Evolutionary conservation across 441 rosid genomes (phyloP).

Genomic region (Melastoma candidum): DNA sequence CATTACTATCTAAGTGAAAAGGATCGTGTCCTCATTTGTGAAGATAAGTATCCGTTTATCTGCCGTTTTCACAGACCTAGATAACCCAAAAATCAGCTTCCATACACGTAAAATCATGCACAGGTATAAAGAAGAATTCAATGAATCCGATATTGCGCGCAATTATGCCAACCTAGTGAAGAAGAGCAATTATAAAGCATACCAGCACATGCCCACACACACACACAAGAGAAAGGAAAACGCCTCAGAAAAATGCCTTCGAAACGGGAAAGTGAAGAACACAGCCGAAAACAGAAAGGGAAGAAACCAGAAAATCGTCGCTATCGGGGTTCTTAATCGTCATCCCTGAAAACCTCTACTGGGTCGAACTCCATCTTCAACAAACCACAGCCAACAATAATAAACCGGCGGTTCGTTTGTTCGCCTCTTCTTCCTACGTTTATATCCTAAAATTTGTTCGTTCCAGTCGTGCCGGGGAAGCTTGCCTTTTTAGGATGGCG

Average conservation of each 20-base stretch:
- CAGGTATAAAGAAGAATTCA: too few species aligned
- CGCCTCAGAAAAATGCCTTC: too few species aligned
- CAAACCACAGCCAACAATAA: too few species aligned
- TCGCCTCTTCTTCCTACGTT: too few species aligned
- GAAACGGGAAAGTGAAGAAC: not conserved
- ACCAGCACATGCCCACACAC: not conserved
- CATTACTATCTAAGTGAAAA: slow-evolving; percentile 28
- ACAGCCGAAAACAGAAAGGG: not conserved
- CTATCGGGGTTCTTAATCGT: slow-evolving; percentile 67
- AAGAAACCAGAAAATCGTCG: slow-evolving; percentile 47
- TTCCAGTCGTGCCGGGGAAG: too few species aligned
- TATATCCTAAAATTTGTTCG: too few species aligned
- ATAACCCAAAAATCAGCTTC: too few species aligned
- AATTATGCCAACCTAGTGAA: not conserved
- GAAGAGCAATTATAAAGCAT: slow-evolving; percentile 32
- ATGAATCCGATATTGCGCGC: too few species aligned
- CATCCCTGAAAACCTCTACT: slow-evolving; percentile 76
- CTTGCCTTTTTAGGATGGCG: too few species aligned
- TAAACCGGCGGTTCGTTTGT: too few species aligned
- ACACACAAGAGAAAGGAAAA: not conserved
- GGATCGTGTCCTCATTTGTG: slow-evolving; percentile 87
- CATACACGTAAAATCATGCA: too few species aligned
- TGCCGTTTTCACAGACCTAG: slow-evolving; percentile 76
- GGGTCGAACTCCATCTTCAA: slow-evolving; percentile 59
- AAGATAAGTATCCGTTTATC: slow-evolving; percentile 75